Base-by-base conservation (phyloP, 306 rosid genomes). In the Mimosa pudica region DNA sequence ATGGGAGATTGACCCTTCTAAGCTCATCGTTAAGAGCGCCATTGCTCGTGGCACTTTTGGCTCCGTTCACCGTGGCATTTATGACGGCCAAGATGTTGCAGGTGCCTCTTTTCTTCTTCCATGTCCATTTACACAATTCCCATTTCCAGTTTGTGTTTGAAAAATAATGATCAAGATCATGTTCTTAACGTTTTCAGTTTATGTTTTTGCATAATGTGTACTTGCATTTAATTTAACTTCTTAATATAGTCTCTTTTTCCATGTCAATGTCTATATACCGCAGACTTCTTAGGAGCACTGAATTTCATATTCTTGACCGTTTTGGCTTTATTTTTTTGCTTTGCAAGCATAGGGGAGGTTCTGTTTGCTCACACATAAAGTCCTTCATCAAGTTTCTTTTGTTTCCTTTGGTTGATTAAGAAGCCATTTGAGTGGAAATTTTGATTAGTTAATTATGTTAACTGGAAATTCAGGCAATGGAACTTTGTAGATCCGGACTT, bases 21-120 rank as follows among this genome's bases (percentile, higher is more conserved):
- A 95, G 57, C 98, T 95, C 55, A 64, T 89, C 42, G 86, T 95
- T 91, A 95, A 93, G 76, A 36, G 86, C 41, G 94, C 81, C 76
- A 91, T 95, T 76, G 99, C 99, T 80, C 97, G 99, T 52, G 99
- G 99, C 44, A 91, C 98, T 80, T 95, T 95, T 80, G 99, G 98
- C n/a, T 90, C 99, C 48, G 99, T 95, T 81, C 99, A 95, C 81
- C 95, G 99, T 48, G 99, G 98, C 79, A 75, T 91, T 82, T 95
- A 95, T 82, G 98, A 95, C 70, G 97, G 98, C 55, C 89, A 60
- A 58, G 99, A 95, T 75, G 99, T 93, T 67, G 99, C 97, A 7
- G 98, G 99, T 95, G 85, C 4, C 47, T 10, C 66, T 60, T 17
- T 61, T 14, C 38, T 61, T 61, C 41, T 49, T 6, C 18, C 3